These are phyloP conservation scores for Ceratocystis diversiconidia DNA, from an alignment of 2,329 filamentous ascomycete genomes.

Conservation along the genomic window DNA sequence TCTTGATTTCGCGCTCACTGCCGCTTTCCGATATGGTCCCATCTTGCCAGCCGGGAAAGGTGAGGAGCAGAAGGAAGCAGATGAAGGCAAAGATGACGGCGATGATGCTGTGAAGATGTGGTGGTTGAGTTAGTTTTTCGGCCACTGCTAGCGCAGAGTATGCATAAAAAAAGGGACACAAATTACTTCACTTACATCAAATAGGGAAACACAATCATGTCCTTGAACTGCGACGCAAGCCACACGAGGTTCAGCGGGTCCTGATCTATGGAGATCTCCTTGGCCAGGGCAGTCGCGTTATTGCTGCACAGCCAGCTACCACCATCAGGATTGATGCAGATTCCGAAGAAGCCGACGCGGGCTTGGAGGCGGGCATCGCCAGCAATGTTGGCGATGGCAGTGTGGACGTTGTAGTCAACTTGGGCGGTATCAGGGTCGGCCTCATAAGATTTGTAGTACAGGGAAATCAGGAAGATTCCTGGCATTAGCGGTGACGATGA, in stretches of 20 bases:
- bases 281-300: slow-evolving; percentile 85
- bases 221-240: slow-evolving; percentile 94
- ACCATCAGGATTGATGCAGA: slow-evolving; percentile 84
- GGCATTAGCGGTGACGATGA: slow-evolving; percentile 92
- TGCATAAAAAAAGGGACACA: neutral
- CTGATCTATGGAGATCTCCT: slow-evolving; percentile 77
- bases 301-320: slow-evolving; percentile 91
- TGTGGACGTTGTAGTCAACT: slow-evolving; percentile 76
- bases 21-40: slow-evolving; percentile 51
- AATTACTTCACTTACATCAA: slow-evolving; percentile 53
- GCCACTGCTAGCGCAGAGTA: too few species aligned
- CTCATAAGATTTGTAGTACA: slow-evolving; percentile 84
- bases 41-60: slow-evolving; percentile 95
- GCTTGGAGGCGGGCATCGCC: slow-evolving; percentile 72
- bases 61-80: slow-evolving; percentile 85
- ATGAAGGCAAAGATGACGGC: slow-evolving; percentile 95
- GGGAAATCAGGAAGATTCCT: slow-evolving; percentile 91
- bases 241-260: slow-evolving; percentile 95
- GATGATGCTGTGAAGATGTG: slow-evolving; percentile 55
- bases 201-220: slow-evolving; percentile 96
- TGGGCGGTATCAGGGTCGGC: slow-evolving; percentile 73
- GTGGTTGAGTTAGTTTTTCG: neutral
- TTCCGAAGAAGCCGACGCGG: slow-evolving; percentile 93
- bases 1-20: slow-evolving; percentile 80
- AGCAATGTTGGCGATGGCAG: slow-evolving; percentile 80